Base-by-base conservation (phyloP, 805 yeast genomes). In the Ogataea minuta region DNA sequence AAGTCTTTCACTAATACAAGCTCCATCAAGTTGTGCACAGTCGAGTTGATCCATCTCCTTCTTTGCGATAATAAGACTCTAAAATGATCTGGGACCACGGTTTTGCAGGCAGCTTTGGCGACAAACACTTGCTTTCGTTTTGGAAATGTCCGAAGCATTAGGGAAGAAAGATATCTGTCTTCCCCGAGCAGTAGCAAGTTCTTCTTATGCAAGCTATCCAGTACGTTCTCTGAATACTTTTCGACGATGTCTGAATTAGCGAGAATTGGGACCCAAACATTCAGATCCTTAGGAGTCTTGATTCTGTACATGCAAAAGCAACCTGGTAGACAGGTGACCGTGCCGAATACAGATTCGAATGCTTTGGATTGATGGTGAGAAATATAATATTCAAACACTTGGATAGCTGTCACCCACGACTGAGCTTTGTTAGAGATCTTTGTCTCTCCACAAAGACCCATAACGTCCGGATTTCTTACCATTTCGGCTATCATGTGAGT, bases 381-480 rank as follows among this genome's bases (percentile, higher is more conserved):
- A 47, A 89, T 85, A 63, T 81, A 89, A 60, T 89, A 89, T 56
- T 89, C 96, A 60, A 89, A 89, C 19, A 89, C 96, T 66, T 89
- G 97, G 56, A 89, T 89, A 26, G 86, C 84, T 1, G 96, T 86
- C 11, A 88, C 95, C 95, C 96, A 89, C 10, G 89, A 76, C 44
- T 76, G 80, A 3, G 72, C 60, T 60, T 89, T 89, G 62, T 89
- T 89, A 4, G 95, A 77, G 52, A 89, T 89, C 61, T 86, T 88
- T 0, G 97, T 89, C 59, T 89, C 97, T 34, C 97, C 97, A 71
- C 97, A 89, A 30, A 89, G 68, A 2, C 96, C 97, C 95, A 89
- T 89, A 41, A 89, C 71, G 46, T 68, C 70, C 0, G 95, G 95
- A 57, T 89, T 91, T 53, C 77, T 82, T 15, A 86, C 89, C 86